phyloP scores from a whole-genome alignment of 371 early-diverging fungal species.

The Apophysomyces elegans region DNA sequence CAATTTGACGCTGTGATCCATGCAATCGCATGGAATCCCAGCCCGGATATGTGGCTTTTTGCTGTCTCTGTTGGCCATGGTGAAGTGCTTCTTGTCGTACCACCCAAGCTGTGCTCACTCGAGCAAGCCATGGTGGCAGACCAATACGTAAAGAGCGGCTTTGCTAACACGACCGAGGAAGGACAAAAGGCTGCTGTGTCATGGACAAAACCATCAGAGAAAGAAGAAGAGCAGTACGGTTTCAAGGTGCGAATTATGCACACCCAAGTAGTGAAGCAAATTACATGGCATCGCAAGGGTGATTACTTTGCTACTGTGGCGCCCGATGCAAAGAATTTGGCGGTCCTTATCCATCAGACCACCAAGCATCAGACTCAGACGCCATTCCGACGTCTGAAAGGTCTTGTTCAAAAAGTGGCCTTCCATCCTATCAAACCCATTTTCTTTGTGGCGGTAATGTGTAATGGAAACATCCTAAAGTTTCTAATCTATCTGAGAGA shows the following conservation, averaged over 20 bases:
- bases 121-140: constrained; percentile 54
- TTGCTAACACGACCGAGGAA: constrained; percentile 29
- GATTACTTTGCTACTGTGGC: constrained; percentile 92
- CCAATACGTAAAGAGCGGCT: constrained; percentile 58
- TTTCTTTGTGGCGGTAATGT: constrained; percentile 85
- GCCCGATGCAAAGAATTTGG: constrained; percentile 64
- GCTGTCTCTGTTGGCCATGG: constrained; percentile 74
- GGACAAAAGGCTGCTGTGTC: constrained; percentile 41
- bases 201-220: constrained; percentile 68
- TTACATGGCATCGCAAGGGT: constrained; percentile 96
- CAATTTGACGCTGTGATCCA: constrained; percentile 70
- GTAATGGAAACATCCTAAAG: neutral
- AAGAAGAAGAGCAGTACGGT: constrained; percentile 57
- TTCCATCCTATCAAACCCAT: constrained; percentile 96
- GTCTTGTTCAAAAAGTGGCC: constrained; percentile 83
- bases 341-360: constrained; percentile 92
- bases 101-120: constrained; percentile 53
- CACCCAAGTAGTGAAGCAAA: constrained; percentile 69
- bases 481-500: too few species aligned
- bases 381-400: constrained; percentile 88
- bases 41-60: constrained; percentile 73
- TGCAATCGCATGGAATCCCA: constrained; percentile 91
- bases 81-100: constrained; percentile 56
- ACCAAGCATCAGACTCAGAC: constrained; percentile 86
- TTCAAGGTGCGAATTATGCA: constrained; percentile 57